A percentile compares a stretch with the other conserved stretches of the same genome.
Evolutionary conservation across 345 rosid genomes (phyloP).

Genomic region (Nephelium lappaceum): DNA sequence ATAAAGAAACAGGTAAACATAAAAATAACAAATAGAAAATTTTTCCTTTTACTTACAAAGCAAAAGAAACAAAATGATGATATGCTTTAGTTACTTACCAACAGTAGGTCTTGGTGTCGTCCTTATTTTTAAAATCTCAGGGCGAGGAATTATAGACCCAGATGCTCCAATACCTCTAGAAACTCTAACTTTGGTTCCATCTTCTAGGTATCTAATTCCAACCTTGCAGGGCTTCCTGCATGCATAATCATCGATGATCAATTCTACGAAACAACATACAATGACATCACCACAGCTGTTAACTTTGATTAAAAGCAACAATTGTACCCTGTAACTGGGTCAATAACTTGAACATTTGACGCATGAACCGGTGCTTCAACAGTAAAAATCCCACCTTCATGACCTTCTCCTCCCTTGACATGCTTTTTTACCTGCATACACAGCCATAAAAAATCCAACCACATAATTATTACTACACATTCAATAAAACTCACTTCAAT

Average conservation of each 20-base stretch:
- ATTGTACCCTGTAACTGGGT: conserved; percentile 84
- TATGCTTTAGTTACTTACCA: conserved; percentile 45
- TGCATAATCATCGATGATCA: neutral
- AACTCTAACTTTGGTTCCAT: conserved; percentile 96
- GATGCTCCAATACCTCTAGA: conserved; percentile 89
- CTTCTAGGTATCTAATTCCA: conserved; percentile 80
- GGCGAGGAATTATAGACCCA: conserved; percentile 88
- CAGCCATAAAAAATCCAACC: neutral
- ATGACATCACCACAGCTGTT: neutral
- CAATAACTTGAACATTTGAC: conserved; percentile 93
- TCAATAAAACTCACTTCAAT: neutral
- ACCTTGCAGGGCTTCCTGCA: conserved; percentile 89
- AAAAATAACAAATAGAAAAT: conserved; percentile 1
- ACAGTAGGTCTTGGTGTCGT: conserved; percentile 83
- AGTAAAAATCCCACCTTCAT: conserved; percentile 95
- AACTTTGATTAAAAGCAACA: neutral
- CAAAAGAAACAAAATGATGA: neutral
- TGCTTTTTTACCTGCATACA: conserved; percentile 78
- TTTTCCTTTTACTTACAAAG: neutral
- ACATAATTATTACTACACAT: neutral
- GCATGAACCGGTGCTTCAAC: conserved; percentile 97
- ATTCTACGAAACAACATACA: conserved; percentile 7
- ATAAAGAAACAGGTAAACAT: neutral
- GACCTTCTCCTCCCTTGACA: conserved; percentile 83
- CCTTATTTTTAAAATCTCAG: conserved; percentile 89